Base-by-base conservation (phyloP, 176 grass and related monocot species). In the Oryza meridionalis region DNA sequence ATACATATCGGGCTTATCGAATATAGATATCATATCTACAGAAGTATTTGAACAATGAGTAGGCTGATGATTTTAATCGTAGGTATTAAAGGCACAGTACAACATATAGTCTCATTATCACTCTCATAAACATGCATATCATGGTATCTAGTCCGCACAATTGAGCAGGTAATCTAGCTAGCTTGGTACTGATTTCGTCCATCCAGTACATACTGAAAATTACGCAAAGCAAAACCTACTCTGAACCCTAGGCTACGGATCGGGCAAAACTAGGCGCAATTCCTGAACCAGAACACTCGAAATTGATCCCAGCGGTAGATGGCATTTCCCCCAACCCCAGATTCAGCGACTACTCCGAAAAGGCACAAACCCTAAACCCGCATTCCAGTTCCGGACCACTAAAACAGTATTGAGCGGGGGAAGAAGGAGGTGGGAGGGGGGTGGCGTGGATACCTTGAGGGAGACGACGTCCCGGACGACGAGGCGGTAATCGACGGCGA, bases 401-500 rank as follows among this genome's bases (percentile, higher is more conserved):
- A 76, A 76, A 12, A 22, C n/a, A 62, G 19, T 69, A 84, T 9
- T 11, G 14, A 76, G 5, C 19, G 35, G 59, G 33, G 11, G 10
- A 25, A 2, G 29, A 26, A 58, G 29, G 0, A 21, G 32, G 35
- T 1, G 40, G 37, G 22, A 15, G 6, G 2, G 6, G 8, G 32
- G 79, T 33, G 65, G 35, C 0, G 25, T 12, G 10, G 2, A 24
- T 45, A 98, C 93, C 93, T 99, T 96, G 65, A 96, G 87, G 33
- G 93, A 90, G 53, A 88, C 67, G 11, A 94, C 89, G 42, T 99
- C 90, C 58, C 93, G 91, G 77, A 99, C 69, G 77, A 99, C 89
- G 44, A 99, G 84, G 42, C 96, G 96, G 73, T 96, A 91, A 73
- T 99, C 96, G 32, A 92, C 91, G 42, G 96, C 91, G 2, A 96